Evolutionary conservation across 768 basidiomycete species (phyloP), one percentile per base, ranked within the genome.

Genomic region (Neoboletus brunneissimus): DNA sequence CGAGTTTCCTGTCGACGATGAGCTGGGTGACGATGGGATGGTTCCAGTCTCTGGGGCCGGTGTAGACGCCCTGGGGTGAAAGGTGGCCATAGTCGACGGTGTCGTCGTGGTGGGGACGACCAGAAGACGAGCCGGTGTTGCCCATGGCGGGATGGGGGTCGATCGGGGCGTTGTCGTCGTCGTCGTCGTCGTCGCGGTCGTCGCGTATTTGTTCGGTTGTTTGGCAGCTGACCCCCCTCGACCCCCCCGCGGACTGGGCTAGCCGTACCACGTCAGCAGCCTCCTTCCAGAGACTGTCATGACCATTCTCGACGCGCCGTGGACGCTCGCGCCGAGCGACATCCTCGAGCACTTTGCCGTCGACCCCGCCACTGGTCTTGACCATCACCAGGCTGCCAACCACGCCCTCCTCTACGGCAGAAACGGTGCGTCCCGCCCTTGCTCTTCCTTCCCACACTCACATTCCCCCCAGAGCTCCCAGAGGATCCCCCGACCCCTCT

Each of bases 401-500:
- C 88, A 95, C 70, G 83, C 85, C 53, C 80, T 86, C 60, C 67
- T 89, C 27, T 94, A 94, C 67, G 94, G 94, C 61, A 88, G 82
- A 76, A 97, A 97, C 69, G 90, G 91, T 89, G 51, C 56, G 80
- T 35, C n/a, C 10, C n/a, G 5, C 2, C 23, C 10, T 16, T n/a
- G 22, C 15, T 50, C 37, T 6, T 20, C 32, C 34, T 27, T 18
- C 34, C n/a, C 41, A 12, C 16, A 27, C 42, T 42, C 53, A 23
- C 70, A 15, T 29, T 23, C 23, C 48, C 41, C 48, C 15, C 71
- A 98, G 96, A 91, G 68, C 80, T 99, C 8, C 95, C 96, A 12
- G 94, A 97, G 67, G 92, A 95, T 11, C 88, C 91, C 0, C 76
- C 91, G 4, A 97, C 96, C 5, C 91, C 95, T 4, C 69, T 98